Percentiles rank a stretch among this genome's conserved stretches.
phyloP scores from a whole-genome alignment of 2,329 filamentous ascomycete genomes.

The Fusarium keratoplasticum region DNA sequence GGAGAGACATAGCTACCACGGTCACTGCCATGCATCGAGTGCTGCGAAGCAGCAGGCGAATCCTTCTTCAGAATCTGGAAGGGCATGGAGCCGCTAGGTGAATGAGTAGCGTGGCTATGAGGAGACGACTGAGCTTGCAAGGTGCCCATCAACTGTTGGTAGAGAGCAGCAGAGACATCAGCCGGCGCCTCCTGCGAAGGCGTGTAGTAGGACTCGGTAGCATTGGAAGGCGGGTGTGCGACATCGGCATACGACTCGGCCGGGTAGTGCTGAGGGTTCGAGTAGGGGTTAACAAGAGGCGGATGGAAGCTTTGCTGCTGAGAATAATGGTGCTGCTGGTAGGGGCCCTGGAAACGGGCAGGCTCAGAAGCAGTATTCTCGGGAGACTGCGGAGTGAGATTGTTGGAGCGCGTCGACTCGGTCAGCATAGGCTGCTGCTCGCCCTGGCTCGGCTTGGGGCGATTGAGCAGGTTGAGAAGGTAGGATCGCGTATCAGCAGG shows the following conservation, averaged over 20 bases:
- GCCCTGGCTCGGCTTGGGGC: slow-evolving; percentile 74
- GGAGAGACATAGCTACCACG: slow-evolving; percentile 59
- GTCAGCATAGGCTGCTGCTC: slow-evolving; percentile 58
- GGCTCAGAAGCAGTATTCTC: slow-evolving; percentile 45
- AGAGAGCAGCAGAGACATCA: slow-evolving; percentile 50
- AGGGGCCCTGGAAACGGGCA: slow-evolving; percentile 45
- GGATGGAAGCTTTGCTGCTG: slow-evolving; percentile 41
- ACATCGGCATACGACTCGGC: slow-evolving; percentile 43
- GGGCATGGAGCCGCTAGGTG: slow-evolving; percentile 44
- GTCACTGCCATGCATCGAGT: slow-evolving; percentile 51
- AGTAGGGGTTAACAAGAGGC: slow-evolving; percentile 34
- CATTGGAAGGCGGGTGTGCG: slow-evolving; percentile 38
- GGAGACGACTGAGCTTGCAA: slow-evolving; percentile 54
- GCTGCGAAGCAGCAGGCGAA: slow-evolving; percentile 53
- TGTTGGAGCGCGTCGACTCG: slow-evolving; percentile 57
- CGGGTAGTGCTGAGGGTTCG: slow-evolving; percentile 41
- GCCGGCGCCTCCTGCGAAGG: slow-evolving; percentile 53
- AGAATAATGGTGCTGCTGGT: slow-evolving; percentile 37
- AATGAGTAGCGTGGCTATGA: slow-evolving; percentile 47
- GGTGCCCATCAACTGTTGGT: slow-evolving; percentile 54
- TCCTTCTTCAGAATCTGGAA: slow-evolving; percentile 66
- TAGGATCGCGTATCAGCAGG: slow-evolving; percentile 83
- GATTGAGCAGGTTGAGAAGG: slow-evolving; percentile 86
- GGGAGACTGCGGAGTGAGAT: slow-evolving; percentile 59
- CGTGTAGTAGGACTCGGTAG: slow-evolving; percentile 43